These are phyloP conservation scores for Alternaria alternata DNA, from an alignment of 2,329 filamentous ascomycete species.

Conservation along the genomic window DNA sequence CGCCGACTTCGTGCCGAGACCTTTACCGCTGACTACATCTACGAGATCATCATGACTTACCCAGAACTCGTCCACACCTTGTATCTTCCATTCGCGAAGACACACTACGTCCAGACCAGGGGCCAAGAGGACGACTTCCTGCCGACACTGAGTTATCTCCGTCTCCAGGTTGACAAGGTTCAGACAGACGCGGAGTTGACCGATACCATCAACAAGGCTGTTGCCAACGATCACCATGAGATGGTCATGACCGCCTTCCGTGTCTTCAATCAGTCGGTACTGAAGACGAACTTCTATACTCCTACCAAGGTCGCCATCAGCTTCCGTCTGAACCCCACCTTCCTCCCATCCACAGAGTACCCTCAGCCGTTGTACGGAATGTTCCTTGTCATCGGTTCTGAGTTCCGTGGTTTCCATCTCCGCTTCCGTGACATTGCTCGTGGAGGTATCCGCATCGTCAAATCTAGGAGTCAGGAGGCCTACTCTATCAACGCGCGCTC, in stretches of 20 bases:
- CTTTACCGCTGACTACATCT: slow-evolving; percentile 97
- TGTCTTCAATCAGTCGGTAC: slow-evolving; percentile 89
- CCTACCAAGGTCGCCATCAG: slow-evolving; percentile 97
- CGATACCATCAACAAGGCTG: slow-evolving; percentile 51
- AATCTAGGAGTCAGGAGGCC: slow-evolving; percentile 94
- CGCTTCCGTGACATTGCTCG: slow-evolving; percentile 97
- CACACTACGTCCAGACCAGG: slow-evolving; percentile 77
- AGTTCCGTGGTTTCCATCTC: slow-evolving; percentile 96
- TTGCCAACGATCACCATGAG: slow-evolving; percentile 87
- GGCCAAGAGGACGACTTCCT: slow-evolving; percentile 73
- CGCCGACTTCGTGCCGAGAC: slow-evolving; percentile 93
- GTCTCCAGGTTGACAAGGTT: slow-evolving; percentile 71
- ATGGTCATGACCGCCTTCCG: slow-evolving; percentile 98
- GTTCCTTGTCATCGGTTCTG: slow-evolving; percentile 97
- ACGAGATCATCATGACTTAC: slow-evolving; percentile 94
- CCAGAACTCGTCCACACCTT: slow-evolving; percentile 85
- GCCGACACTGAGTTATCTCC: slow-evolving; percentile 73
- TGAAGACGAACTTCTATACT: slow-evolving; percentile 98
- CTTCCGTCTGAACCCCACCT: slow-evolving; percentile 89
- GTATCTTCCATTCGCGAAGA: slow-evolving; percentile 89
- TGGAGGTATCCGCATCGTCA: slow-evolving; percentile 97
- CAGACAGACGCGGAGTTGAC: slow-evolving; percentile 50
- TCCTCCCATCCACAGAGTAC: slow-evolving; percentile 92
- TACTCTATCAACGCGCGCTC: slow-evolving; percentile 96
- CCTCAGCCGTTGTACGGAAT: slow-evolving; percentile 94